Evolutionary conservation across 1,284 basidiomycete genomes (phyloP).

Genomic region (Sporisorium sorghi): DNA sequence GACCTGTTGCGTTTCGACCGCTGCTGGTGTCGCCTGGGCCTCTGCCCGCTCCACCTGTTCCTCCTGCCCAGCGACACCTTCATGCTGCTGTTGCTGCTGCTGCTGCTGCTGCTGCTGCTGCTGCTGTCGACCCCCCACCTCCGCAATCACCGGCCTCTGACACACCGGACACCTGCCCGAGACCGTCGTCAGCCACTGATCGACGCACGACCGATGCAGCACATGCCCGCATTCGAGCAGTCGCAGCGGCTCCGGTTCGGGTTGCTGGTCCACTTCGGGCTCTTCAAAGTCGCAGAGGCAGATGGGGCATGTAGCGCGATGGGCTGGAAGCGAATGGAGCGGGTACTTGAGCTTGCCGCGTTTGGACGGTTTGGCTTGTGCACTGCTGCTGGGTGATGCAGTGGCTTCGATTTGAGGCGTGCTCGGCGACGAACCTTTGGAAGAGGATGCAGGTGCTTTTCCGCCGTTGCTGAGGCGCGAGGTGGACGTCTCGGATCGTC

Average conservation of each 20-base stretch:
- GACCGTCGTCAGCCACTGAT: slow-evolving; percentile 61
- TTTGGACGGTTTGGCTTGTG: not conserved
- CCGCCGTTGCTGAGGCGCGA: not conserved
- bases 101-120: not conserved
- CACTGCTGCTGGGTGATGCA: not conserved
- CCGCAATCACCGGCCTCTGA: slow-evolving; percentile 45
- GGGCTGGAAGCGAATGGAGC: slow-evolving; percentile 54
- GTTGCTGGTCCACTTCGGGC: slow-evolving; percentile 19
- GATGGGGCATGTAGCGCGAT: slow-evolving; percentile 63
- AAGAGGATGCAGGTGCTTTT: not conserved
- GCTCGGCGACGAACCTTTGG: not conserved
- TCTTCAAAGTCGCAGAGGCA: slow-evolving; percentile 62
- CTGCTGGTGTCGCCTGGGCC: not conserved
- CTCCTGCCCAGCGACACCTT: not conserved
- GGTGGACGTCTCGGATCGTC: slow-evolving; percentile 8
- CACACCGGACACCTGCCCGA: slow-evolving; percentile 62
- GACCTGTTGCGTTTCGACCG: not conserved
- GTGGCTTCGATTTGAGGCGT: not conserved
- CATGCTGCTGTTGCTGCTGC: not conserved
- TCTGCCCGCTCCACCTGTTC: not conserved
- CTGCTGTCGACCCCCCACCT: not conserved
- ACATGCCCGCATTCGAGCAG: slow-evolving; percentile 59
- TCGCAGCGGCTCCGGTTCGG: slow-evolving; percentile 55
- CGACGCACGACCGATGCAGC: slow-evolving; percentile 57
- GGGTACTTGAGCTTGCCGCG: slow-evolving; percentile 46